These are phyloP conservation scores for Euclidium syriacum DNA, from an alignment of 345 rosid genomes.

Conservation along the genomic window DNA sequence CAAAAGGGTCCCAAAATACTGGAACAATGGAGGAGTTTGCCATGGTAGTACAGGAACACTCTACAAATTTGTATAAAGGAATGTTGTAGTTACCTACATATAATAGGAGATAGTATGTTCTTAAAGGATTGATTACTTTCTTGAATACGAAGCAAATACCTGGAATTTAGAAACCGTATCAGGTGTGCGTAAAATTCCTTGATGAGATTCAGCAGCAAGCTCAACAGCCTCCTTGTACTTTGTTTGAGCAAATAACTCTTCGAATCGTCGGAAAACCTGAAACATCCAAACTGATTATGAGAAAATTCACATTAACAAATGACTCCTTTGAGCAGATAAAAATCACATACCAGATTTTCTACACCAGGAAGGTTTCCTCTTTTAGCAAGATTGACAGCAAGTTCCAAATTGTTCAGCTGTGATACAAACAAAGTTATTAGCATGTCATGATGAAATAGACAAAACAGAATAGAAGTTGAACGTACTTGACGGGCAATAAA, in stretches of 20 bases:
- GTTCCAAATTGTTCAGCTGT: constrained; percentile 96
- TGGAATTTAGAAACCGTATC: constrained; percentile 98
- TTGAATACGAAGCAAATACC: constrained; percentile 41
- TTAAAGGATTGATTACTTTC: background rate
- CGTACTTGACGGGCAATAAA: constrained; percentile 96
- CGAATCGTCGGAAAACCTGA: constrained; percentile 98
- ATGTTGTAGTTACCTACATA: constrained; percentile 12
- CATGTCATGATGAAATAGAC: background rate
- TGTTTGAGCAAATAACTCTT: constrained; percentile 96
- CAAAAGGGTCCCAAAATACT: constrained; percentile 96
- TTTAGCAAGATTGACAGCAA: constrained; percentile 98
- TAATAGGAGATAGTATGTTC: background rate
- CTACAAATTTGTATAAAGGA: constrained; percentile 46
- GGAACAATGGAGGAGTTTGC: constrained; percentile 96
- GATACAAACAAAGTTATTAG: constrained; percentile 22
- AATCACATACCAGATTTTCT: constrained; percentile 75
- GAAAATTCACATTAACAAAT: background rate
- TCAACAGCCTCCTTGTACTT: constrained; percentile 99
- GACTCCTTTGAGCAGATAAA: background rate
- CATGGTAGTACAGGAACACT: constrained; percentile 99
- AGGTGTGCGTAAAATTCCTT: constrained; percentile 94
- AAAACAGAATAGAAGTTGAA: constrained; percentile 12
- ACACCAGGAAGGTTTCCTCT: constrained; percentile 99
- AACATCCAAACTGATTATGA: constrained; percentile 22
- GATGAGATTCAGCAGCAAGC: constrained; percentile 99